Percentiles rank a stretch among this genome's conserved stretches.
Conservation (phyloP, 257 asterid species). For the Mitragyna speciosa region DNA sequence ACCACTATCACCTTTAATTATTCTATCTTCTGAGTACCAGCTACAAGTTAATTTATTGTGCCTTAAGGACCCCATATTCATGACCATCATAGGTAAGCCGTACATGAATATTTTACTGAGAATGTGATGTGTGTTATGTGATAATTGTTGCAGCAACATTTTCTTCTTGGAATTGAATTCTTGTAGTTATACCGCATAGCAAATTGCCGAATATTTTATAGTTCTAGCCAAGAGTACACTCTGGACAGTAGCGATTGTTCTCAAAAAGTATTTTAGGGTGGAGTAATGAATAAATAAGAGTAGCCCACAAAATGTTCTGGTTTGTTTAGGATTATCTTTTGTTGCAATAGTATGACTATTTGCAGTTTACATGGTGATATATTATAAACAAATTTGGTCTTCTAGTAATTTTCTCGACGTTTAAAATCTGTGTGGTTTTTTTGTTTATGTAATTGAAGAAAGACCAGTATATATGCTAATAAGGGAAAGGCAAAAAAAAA, state of each 20-base stretch:
- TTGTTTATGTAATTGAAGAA: neutral
- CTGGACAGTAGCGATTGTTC: neutral
- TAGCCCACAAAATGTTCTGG: neutral
- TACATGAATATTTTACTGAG: slow-evolving; percentile 1
- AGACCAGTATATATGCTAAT: neutral
- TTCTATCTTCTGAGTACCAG: neutral
- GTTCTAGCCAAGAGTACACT: neutral
- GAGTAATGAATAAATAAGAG: neutral
- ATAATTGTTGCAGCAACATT: neutral
- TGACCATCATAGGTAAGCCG: neutral
- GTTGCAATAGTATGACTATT: neutral
- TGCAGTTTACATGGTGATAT: neutral
- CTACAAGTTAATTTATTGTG: neutral
- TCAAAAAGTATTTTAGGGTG: neutral
- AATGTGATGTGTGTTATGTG: neutral
- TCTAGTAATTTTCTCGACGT: too few species aligned
- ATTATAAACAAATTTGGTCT: too few species aligned
- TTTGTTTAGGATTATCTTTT: neutral
- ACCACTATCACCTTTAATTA: neutral
- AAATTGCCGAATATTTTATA: neutral
- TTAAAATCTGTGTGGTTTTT: neutral
- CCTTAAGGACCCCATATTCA: neutral
- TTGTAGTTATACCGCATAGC: neutral
- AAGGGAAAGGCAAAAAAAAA: neutral
- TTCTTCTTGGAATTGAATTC: neutral